Conservation (phyloP, 2,329 filamentous ascomycete genomes). For the Clarireedia homoeocarpa region DNA sequence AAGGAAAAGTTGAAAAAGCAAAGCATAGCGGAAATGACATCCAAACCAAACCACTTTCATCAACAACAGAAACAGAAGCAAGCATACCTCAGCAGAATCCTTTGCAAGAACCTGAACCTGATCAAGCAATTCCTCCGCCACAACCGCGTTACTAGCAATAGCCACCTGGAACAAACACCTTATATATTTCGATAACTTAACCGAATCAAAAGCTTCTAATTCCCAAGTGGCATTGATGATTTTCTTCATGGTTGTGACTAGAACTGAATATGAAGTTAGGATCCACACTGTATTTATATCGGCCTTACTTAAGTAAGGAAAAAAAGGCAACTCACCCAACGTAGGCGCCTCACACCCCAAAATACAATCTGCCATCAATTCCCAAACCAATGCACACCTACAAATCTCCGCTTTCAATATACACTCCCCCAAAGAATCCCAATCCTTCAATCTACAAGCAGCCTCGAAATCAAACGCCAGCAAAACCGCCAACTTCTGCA, state of each 20-base stretch:
- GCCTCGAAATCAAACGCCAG: slow-evolving; percentile 76
- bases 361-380: slow-evolving; percentile 59
- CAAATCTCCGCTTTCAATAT: slow-evolving; percentile 44
- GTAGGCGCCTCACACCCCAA: slow-evolving; percentile 45
- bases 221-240: slow-evolving; percentile 63
- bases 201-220: slow-evolving; percentile 46
- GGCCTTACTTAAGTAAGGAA: neutral
- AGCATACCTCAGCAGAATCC: slow-evolving; percentile 40
- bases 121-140: slow-evolving; percentile 54
- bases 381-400: slow-evolving; percentile 41
- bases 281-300: neutral
- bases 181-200: slow-evolving; percentile 66
- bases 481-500: slow-evolving; percentile 56
- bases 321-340: slow-evolving; percentile 34
- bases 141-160: slow-evolving; percentile 41
- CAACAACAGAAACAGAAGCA: no score
- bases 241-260: slow-evolving; percentile 45
- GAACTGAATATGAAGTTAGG: slow-evolving; percentile 18
- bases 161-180: slow-evolving; percentile 67
- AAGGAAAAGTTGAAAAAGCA: no score
- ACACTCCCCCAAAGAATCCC: slow-evolving; percentile 56
- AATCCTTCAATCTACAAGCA: slow-evolving; percentile 56
- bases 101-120: slow-evolving; percentile 50
- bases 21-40: neutral
- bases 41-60: no score